phyloP scores from a whole-genome alignment of 2,329 filamentous ascomycete genomes.

The Ophiostoma himal-ulmi region DNA sequence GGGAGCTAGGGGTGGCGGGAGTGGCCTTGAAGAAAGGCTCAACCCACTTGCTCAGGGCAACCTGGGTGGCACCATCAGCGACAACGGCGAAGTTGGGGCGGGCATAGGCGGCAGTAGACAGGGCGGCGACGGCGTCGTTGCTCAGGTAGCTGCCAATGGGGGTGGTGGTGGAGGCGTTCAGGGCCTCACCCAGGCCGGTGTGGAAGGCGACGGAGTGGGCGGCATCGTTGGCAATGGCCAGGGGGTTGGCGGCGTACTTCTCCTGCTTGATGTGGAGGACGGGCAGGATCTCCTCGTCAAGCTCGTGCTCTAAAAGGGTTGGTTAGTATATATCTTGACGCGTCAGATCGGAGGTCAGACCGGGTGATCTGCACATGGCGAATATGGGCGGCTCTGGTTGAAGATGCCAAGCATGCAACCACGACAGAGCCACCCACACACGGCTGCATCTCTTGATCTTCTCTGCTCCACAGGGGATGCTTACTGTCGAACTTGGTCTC shows the following conservation, averaged over 20 bases:
- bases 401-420: background rate
- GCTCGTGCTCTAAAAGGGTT: conserved; percentile 65
- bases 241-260: conserved; percentile 56
- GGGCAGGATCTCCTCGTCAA: conserved; percentile 78
- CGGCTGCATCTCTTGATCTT: background rate
- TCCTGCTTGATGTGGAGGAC: conserved; percentile 74
- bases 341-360: background rate
- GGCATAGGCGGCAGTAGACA: conserved; percentile 71
- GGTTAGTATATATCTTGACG: background rate
- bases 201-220: conserved; percentile 88
- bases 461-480: conserved; percentile 29
- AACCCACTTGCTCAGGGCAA: conserved; percentile 80
- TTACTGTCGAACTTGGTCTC: conserved; percentile 78
- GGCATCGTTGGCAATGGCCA: conserved; percentile 71
- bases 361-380: background rate
- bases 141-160: conserved; percentile 75
- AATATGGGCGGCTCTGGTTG: background rate
- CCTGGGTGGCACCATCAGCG: conserved; percentile 75
- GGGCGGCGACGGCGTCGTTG: conserved; percentile 67
- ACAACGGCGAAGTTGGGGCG: conserved; percentile 90
- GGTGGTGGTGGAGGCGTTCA: conserved; percentile 65
- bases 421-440: background rate
- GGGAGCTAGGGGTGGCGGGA: conserved; percentile 44
- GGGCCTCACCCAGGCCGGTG: conserved; percentile 75
- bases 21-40: conserved; percentile 81